Evolutionary conservation across 192 early-diverging fungal genomes (phyloP).

Genomic region (Linnemannia zychae): DNA sequence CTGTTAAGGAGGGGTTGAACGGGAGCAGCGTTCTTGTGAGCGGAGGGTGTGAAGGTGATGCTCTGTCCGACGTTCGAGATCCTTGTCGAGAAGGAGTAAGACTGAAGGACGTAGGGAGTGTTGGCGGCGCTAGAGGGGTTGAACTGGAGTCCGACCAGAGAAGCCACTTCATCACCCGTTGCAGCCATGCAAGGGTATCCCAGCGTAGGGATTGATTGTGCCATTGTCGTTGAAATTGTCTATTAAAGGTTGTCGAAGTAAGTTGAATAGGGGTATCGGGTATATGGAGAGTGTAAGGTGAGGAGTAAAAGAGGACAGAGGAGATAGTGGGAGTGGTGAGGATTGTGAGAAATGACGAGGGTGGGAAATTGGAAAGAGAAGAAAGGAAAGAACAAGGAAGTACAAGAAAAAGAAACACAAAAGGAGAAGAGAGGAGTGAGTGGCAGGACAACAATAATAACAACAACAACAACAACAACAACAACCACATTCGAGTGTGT

Average conservation of each 20-base stretch:
- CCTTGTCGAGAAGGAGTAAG: conserved; percentile 21
- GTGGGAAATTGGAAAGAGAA: neutral
- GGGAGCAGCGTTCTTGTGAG: neutral
- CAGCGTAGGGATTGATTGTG: conserved; percentile 23
- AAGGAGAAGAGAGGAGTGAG: no score
- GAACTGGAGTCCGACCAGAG: conserved; percentile 40
- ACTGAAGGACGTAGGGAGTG: conserved; percentile 33
- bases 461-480: no score
- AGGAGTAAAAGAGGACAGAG: neutral
- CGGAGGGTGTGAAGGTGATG: neutral
- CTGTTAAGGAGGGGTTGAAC: conserved; percentile 15
- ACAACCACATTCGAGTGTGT: no score
- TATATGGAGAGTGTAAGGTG: neutral
- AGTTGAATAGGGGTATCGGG: neutral
- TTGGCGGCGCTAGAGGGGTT: neutral
- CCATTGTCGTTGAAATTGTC: neutral
- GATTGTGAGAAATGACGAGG: neutral
- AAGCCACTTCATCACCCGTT: neutral
- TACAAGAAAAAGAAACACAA: neutral
- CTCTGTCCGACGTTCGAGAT: neutral
- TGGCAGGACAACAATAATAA: no score
- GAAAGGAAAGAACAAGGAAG: neutral
- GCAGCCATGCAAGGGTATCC: conserved; percentile 53
- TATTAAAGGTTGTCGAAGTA: neutral
- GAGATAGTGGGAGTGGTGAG: neutral